phyloP scores from a whole-genome alignment of 2,329 filamentous ascomycete species.

The Alternaria metachromatica region DNA sequence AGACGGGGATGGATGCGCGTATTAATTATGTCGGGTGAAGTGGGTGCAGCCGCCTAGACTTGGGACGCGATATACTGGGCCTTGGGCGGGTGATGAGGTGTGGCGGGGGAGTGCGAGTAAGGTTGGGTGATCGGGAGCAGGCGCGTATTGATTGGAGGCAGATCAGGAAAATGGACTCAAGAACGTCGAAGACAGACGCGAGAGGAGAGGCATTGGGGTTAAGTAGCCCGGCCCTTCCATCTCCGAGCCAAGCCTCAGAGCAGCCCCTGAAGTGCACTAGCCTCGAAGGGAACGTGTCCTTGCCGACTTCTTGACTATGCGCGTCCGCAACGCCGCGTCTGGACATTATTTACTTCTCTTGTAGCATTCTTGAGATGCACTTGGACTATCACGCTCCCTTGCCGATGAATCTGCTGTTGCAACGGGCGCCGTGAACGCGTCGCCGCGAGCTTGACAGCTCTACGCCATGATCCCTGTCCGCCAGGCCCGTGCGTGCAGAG shows the following conservation, averaged over 20 bases:
- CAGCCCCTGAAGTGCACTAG: constrained; percentile 35
- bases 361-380: background rate
- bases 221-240: constrained; percentile 27
- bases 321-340: constrained; percentile 3
- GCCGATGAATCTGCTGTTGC: background rate
- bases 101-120: constrained; percentile 32
- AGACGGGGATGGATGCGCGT: constrained; percentile 21
- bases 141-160: constrained; percentile 44
- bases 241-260: constrained; percentile 35
- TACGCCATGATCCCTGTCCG: constrained; percentile 15
- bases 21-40: constrained; percentile 11
- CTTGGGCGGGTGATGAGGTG: constrained; percentile 14
- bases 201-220: constrained; percentile 25
- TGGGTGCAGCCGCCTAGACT: constrained; percentile 10
- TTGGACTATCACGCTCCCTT: background rate
- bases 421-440: background rate
- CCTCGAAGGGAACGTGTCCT: constrained; percentile 22
- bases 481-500: constrained; percentile 15
- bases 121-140: constrained; percentile 33
- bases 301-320: constrained; percentile 13
- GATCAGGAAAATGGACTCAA: constrained; percentile 35
- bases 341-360: background rate
- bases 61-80: background rate
- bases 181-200: constrained; percentile 26
- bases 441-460: constrained; percentile 5